Percentiles rank a stretch among this genome's conserved stretches.
Conservation (phyloP, 2,329 filamentous ascomycete species). For the Arthrobotrys megalospora region DNA sequence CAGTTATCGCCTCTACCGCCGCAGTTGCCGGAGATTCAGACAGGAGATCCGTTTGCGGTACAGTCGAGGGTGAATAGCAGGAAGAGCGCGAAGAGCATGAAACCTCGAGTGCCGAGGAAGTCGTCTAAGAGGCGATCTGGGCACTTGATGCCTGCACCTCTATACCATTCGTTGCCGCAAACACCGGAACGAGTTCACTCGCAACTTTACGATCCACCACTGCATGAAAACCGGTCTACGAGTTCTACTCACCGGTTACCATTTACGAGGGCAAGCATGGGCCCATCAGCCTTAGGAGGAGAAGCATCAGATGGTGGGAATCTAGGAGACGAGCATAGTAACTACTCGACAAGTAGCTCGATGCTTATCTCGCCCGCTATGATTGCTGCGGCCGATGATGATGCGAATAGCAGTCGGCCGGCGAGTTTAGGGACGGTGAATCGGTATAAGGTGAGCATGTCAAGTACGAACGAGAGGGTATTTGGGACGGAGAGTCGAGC, state of each 20-base stretch:
- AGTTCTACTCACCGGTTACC: slow-evolving; percentile 68
- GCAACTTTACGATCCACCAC: slow-evolving; percentile 51
- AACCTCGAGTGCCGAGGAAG: slow-evolving; percentile 78
- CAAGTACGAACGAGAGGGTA: slow-evolving; percentile 43
- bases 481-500: slow-evolving; percentile 56
- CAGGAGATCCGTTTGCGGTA: slow-evolving; percentile 73
- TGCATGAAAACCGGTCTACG: slow-evolving; percentile 53
- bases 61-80: slow-evolving; percentile 64
- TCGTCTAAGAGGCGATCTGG: slow-evolving; percentile 77
- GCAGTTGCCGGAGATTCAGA: slow-evolving; percentile 74
- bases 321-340: slow-evolving; percentile 33
- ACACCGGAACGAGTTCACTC: slow-evolving; percentile 48
- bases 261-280: slow-evolving; percentile 64
- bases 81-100: slow-evolving; percentile 66
- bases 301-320: slow-evolving; percentile 29
- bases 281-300: slow-evolving; percentile 1
- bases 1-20: slow-evolving; percentile 69
- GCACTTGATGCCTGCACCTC: slow-evolving; percentile 23
- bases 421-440: slow-evolving; percentile 52
- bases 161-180: slow-evolving; percentile 47
- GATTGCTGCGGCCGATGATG: slow-evolving; percentile 46
- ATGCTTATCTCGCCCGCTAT: slow-evolving; percentile 52
- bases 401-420: slow-evolving; percentile 48
- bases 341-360: slow-evolving; percentile 52
- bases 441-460: slow-evolving; percentile 49